Evolutionary conservation across 768 basidiomycete genomes (phyloP).

Genomic region (Lentinula edodes): DNA sequence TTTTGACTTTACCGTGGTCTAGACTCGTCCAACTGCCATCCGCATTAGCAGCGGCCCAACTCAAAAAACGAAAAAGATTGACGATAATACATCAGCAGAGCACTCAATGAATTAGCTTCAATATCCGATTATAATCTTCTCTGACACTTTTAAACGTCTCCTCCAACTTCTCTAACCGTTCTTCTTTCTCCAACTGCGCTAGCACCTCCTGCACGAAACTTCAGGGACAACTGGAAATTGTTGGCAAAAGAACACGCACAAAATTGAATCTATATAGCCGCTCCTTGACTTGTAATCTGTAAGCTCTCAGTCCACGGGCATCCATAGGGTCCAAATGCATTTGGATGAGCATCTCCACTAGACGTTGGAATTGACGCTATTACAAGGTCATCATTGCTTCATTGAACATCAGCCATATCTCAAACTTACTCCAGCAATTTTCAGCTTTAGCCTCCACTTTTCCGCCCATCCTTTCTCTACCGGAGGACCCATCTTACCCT

Average conservation of each 20-base stretch:
- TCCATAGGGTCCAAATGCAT: slow-evolving; percentile 63
- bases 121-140: slow-evolving; percentile 80
- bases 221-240: neutral
- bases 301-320: slow-evolving; percentile 49
- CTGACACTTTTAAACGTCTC: slow-evolving; percentile 87
- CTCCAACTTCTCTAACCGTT: slow-evolving; percentile 83
- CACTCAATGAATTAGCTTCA: slow-evolving; percentile 39
- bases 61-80: neutral
- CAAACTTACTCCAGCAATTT: slow-evolving; percentile 76
- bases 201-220: slow-evolving; percentile 66
- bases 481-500: slow-evolving; percentile 73
- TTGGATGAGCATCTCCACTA: slow-evolving; percentile 88
- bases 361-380: slow-evolving; percentile 89
- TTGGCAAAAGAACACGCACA: slow-evolving; percentile 39
- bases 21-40: neutral
- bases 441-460: slow-evolving; percentile 74
- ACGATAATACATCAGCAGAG: neutral
- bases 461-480: slow-evolving; percentile 74
- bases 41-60: neutral
- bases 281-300: slow-evolving; percentile 90
- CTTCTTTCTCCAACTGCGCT: slow-evolving; percentile 80
- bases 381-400: slow-evolving; percentile 5
- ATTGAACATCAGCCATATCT: neutral
- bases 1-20: neutral
- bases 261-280: slow-evolving; percentile 93